Evolutionary conservation across 2,329 filamentous ascomycete species (phyloP), one percentile per base, ranked within the genome.

Genomic region (Hypoxylon rubiginosum): DNA sequence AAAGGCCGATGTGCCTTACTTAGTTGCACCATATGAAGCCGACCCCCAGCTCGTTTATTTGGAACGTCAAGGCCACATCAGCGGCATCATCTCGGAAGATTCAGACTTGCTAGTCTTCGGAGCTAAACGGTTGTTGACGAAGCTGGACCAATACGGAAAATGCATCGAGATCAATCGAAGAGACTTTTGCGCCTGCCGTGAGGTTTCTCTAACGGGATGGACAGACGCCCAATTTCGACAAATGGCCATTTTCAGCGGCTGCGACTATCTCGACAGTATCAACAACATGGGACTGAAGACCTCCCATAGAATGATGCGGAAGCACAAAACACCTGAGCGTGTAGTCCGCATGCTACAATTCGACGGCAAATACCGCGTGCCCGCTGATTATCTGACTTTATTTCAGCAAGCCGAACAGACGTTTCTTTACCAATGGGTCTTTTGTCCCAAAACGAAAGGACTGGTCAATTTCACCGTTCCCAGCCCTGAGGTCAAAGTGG

Each of bases 21-120:
- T 99, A 59, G 97, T 99, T 17, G 96, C 96, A 0, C 96, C 96
- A 0, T 99, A 97, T 80, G 96, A 99, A 83, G 96, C 96, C 50
- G 96, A 99, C 79, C 91, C 95, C n/a, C 95, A 99, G 79, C 86
- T 99, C 73, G 94, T 94, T 26, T 99, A 98, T 76, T 85, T 99
- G 39, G 96, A 99, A 80, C 90, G 90, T 53, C 88, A 93, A 64
- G 95, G 95, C 0, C 83, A 94, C 54, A 91, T 97, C 72, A 83
- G 90, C 71, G 97, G 93, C 26, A 97, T 99, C 68, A 82, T 99
- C 36, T 97, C 96, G 0, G 96, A 99, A 77, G 96, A 99, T 78
- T 99, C 96, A 0, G 96, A 99, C 81, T 84, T 99, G 61, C 83
- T 99, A 34, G 96, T 99, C 0, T 99, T 99, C 73, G 96, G 96